A percentile compares a stretch with the other conserved stretches of the same genome.
These are phyloP conservation scores for Paratinospora sagittata DNA, from an alignment of 164 flowering plant genomes.

Conservation along the genomic window DNA sequence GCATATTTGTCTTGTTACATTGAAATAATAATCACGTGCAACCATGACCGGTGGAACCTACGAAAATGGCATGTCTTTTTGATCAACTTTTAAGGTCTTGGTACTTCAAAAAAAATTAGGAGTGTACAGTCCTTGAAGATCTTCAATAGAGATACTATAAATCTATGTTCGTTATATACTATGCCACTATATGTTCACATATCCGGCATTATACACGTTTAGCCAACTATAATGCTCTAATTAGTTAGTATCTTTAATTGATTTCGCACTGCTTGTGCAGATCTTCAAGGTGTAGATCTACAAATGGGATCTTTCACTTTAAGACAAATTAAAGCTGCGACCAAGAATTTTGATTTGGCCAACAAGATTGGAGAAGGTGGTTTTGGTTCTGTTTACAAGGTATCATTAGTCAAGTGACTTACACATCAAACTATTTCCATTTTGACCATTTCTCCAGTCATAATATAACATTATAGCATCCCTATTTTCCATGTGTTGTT, in stretches of 20 bases:
- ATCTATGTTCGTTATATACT: neutral
- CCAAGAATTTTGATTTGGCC: constrained; percentile 25
- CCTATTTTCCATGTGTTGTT: no score
- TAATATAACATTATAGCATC: no score
- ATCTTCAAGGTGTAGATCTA: constrained; percentile 24
- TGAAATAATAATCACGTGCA: no score
- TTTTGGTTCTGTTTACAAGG: constrained; percentile 34
- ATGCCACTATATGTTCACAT: neutral
- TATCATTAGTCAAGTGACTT: constrained; percentile 6
- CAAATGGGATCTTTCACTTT: constrained; percentile 25
- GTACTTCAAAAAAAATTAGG: neutral
- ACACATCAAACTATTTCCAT: neutral
- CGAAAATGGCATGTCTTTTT: neutral
- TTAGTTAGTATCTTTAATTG: neutral
- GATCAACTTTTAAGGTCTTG: neutral
- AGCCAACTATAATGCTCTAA: neutral
- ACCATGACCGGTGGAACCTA: neutral
- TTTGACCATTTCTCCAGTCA: neutral
- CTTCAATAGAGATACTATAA: neutral
- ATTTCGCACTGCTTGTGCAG: constrained; percentile 11
- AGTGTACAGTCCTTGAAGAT: neutral
- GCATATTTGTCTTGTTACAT: no score
- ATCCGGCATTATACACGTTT: neutral
- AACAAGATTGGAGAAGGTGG: constrained; percentile 36
- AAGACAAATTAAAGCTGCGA: constrained; percentile 33